A percentile compares a stretch with the other conserved stretches of the same genome.
phyloP scores from a whole-genome alignment of 2,329 filamentous ascomycete species.

The Penicillium brasilianum region DNA sequence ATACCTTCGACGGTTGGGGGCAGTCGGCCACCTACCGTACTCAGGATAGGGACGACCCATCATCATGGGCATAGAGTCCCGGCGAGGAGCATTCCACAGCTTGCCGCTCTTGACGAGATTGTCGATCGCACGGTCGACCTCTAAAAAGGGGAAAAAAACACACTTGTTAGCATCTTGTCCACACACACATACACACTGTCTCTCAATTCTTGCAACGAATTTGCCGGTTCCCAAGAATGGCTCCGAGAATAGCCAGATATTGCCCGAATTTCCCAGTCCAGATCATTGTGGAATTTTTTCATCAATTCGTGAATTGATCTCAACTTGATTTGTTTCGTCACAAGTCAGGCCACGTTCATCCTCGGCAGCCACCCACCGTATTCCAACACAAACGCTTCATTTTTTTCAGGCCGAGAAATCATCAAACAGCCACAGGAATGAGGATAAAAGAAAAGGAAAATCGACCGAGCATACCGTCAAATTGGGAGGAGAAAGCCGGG shows the following conservation, averaged over 20 bases:
- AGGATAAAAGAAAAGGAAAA: not conserved
- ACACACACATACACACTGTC: no score
- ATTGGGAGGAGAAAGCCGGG: conserved; percentile 80
- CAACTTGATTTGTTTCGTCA: not conserved
- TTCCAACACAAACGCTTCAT: conserved; percentile 1
- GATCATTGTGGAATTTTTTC: not conserved
- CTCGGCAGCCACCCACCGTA: not conserved
- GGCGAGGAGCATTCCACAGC: conserved; percentile 75
- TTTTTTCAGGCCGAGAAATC: conserved; percentile 2
- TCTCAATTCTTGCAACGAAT: not conserved
- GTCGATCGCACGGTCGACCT: conserved; percentile 94
- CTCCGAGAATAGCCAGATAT: not conserved
- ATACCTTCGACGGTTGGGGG: conserved; percentile 13
- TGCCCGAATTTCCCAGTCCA: not conserved
- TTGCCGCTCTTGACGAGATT: conserved; percentile 97
- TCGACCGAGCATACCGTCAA: conserved; percentile 73
- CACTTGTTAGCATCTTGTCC: conserved; percentile 31
- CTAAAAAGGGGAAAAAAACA: conserved; percentile 53
- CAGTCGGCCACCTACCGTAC: conserved; percentile 59
- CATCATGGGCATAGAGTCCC: conserved; percentile 76
- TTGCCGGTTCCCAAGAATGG: not conserved
- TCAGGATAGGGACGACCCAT: conserved; percentile 63
- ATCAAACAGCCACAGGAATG: not conserved
- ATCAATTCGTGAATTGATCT: not conserved
- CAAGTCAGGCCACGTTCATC: conserved; percentile 3